Evolutionary conservation across 805 yeast genomes (phyloP).

Genomic region (Soucietia sequanensis): DNA sequence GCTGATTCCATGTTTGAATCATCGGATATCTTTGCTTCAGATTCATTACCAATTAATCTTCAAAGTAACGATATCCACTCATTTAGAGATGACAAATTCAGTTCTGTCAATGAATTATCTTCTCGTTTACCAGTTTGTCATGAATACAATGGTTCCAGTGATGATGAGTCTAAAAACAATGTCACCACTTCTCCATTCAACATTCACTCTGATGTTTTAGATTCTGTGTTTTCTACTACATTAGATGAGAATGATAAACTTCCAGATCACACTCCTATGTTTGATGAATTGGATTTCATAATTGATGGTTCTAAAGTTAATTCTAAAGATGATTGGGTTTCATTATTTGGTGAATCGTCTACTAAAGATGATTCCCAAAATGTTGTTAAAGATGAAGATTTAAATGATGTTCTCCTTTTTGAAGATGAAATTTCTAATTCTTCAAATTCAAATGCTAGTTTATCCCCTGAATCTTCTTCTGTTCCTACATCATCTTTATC

Average conservation of each 20-base stretch:
- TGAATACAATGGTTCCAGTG: constrained; percentile 2
- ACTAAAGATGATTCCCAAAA: neutral
- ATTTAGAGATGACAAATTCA: constrained; percentile 12
- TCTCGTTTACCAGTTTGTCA: constrained; percentile 23
- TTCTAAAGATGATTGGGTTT: constrained; percentile 56
- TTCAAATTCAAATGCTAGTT: constrained; percentile 2
- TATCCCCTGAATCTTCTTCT: constrained; percentile 28
- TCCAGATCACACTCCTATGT: constrained; percentile 55
- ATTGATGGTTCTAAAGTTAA: constrained; percentile 39
- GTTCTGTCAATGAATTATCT: constrained; percentile 21
- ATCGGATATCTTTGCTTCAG: constrained; percentile 19
- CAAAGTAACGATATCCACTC: constrained; percentile 5
- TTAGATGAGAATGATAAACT: constrained; percentile 32
- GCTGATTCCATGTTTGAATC: constrained; percentile 27
- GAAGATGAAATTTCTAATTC: constrained; percentile 8
- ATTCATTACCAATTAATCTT: constrained; percentile 5
- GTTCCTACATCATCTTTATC: constrained; percentile 31
- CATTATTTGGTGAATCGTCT: constrained; percentile 43
- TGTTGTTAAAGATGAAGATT: constrained; percentile 13
- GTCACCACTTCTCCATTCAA: constrained; percentile 44
- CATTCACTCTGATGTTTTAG: constrained; percentile 51
- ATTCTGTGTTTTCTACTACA: constrained; percentile 46
- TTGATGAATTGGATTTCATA: constrained; percentile 50
- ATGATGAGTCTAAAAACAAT: constrained; percentile 4
- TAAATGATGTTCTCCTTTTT: constrained; percentile 1